Base-by-base conservation (phyloP, 2,329 filamentous ascomycete genomes). In the Exophiala sp. region DNA sequence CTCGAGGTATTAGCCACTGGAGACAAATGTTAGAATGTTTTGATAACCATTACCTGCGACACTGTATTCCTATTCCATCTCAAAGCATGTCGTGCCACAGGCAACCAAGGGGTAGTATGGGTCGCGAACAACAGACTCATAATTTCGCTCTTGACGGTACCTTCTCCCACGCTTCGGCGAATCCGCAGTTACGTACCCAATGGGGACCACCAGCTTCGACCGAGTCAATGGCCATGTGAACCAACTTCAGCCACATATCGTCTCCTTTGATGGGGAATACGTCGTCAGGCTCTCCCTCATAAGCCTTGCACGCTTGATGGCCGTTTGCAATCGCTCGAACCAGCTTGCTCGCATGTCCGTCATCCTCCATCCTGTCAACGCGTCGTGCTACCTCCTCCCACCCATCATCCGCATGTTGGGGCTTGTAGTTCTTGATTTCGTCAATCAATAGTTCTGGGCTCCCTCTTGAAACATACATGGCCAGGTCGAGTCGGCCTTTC, bases 331-430 rank as follows among this genome's bases (percentile, higher is more conserved):
- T 69, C 1, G 89, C 85, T 32, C 91, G 76, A 6, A 86, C 76
- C 4, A 95, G 72, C 70, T 96, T 96, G 50, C 85, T 77, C 8
- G 83, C 78, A 71, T 97, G 92, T 0, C 91, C 91, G 69, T 96
- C 91, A 61, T 96, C 91, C 1, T 39, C 24, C 0, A 78, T 65
- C 34, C 63, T 61, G 50, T 77, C 77, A 46, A 71, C 79, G 47
- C 67, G 74, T 56, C 70, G 65, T 56, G 78, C 73, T 41, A 79
- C 65, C 16, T 65, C 69, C 39, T 69, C 69, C 79, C 75, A 78
- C 39, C 65, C 63, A 52, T 67, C 68, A 1, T 65, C 4, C 46
- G 57, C 29, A 59, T 74, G 71, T 52, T 73, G 79, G 0, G 85
- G 79, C 1, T 71, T 68, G 65, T 94, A 92, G 0, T 70, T 66